Percentiles rank a stretch among this genome's conserved stretches.
Evolutionary conservation across 768 basidiomycete species (phyloP).

Genomic region (Leucocoprinus leucothites): DNA sequence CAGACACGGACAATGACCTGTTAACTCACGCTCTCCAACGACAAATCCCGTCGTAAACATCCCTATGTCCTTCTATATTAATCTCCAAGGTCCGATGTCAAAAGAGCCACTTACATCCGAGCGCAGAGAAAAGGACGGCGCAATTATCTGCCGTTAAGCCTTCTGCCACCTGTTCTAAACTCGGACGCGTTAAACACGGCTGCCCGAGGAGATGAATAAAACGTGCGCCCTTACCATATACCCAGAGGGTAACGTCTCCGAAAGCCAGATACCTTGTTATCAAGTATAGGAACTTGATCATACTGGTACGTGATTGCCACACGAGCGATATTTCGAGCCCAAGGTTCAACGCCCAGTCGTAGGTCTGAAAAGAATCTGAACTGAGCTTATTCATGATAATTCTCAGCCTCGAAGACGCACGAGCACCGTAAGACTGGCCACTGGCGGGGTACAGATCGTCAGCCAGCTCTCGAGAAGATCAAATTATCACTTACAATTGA

Average conservation of each 20-base stretch:
- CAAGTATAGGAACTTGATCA: not conserved
- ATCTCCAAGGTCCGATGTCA: not conserved
- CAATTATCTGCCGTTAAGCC: not conserved
- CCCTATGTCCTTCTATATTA: not conserved
- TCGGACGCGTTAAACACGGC: not conserved
- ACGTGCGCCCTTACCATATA: not conserved
- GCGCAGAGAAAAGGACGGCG: not conserved
- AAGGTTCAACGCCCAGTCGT: too few relatives aligned
- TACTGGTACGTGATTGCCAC: not conserved
- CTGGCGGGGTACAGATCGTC: too few relatives aligned
- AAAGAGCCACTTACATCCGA: not conserved
- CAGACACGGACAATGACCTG: not conserved
- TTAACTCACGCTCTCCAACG: not conserved
- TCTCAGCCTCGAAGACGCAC: too few relatives aligned
- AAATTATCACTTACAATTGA: not conserved
- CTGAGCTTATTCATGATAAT: too few relatives aligned
- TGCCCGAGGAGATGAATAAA: too few relatives aligned
- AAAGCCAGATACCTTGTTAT: slow-evolving; percentile 5
- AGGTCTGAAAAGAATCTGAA: too few relatives aligned
- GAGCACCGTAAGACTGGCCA: too few relatives aligned
- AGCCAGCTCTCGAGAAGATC: too few relatives aligned
- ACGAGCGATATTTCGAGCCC: too few relatives aligned
- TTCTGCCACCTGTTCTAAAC: not conserved
- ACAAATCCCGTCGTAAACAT: slow-evolving; percentile 1
- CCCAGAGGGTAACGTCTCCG: not conserved